Evolutionary conservation across 305 asterid genomes (phyloP), one percentile per base, ranked within the genome.

Genomic region (Fraxinus greggii): DNA sequence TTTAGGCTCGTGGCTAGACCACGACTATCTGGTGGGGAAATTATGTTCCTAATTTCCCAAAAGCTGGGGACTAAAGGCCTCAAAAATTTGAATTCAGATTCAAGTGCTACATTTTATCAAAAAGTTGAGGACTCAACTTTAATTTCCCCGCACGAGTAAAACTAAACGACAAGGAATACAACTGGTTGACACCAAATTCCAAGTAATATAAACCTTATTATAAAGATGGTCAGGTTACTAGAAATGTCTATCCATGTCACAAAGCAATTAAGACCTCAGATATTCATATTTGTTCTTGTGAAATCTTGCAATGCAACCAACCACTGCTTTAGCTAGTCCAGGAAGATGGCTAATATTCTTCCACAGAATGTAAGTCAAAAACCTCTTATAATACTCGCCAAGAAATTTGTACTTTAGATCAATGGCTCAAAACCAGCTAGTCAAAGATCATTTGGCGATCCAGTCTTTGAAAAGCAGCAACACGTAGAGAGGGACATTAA

Each of bases 401-500:
- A 73, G 28, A 73, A n/a, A 56, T 40, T 19, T 54, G 19, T 26
- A 28, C 29, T 17, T 38, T 1, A 5, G 24, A 35, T 59, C 61
- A 36, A 23, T 10, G 51, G 23, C 35, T 19, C 3, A 29, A 31
- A 17, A 48, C 7, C 35, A 26, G 59, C 23, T 7, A 17, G 35
- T 51, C 23, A 26, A 23, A 23, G 59, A 42, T 90, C 91, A 92
- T 86, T 89, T 92, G 84, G 94, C 98, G 35, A 94, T 92, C 99
- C 98, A 94, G 77, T 92, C 99, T 84, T 92, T 96, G 92, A 94
- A 93, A n/a, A 96, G 84, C 86, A 96, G 88, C 89, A 96, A 76
- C 88, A 94, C 92, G 59, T 96, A 94, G 10, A 96, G 87, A 31
- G 98, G 97, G 31, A 93, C 74, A 84, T 96, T 96, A 38, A 96